Base-by-base conservation (phyloP, 1,284 basidiomycete genomes). In the Coniophora puteana region DNA sequence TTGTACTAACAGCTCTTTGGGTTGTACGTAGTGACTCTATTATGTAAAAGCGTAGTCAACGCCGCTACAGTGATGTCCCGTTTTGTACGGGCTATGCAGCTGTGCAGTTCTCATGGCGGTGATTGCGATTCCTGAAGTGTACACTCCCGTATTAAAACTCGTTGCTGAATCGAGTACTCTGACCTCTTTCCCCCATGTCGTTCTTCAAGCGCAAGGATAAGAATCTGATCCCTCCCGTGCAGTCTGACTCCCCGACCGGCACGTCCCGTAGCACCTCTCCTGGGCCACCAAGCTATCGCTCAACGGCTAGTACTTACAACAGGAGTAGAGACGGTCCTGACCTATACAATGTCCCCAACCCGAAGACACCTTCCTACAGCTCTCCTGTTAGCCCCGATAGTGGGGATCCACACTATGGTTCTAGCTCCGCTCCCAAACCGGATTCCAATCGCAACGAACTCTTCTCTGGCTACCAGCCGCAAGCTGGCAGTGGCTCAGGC, bases 121-220 rank as follows among this genome's bases (percentile, higher is more conserved):
- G n/a, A n/a, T n/a, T n/a, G n/a, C n/a, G n/a, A n/a, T n/a, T n/a
- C n/a, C n/a, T n/a, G n/a, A n/a, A n/a, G n/a, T n/a, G n/a, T n/a
- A n/a, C n/a, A n/a, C n/a, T n/a, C n/a, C n/a, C n/a, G n/a, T n/a
- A n/a, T n/a, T n/a, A n/a, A n/a, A n/a, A n/a, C n/a, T n/a, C n/a
- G n/a, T n/a, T n/a, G n/a, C n/a, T n/a, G n/a, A n/a, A n/a, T n/a
- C n/a, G n/a, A n/a, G n/a, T n/a, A n/a, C n/a, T n/a, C n/a, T n/a
- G n/a, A n/a, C n/a, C n/a, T n/a, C n/a, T n/a, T n/a, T n/a, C n/a
- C n/a, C n/a, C n/a, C 28, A 91, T 92, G 89, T 76, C 83, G 46
- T 78, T 87, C 62, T 87, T 86, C 68, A 85, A 76, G 60, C 76
- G 78, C 54, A 89, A 86, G 59, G 74, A 85, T 44, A 72, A 78